phyloP scores from a whole-genome alignment of 2,329 filamentous ascomycete genomes.

The Pseudocercospora crystallina region DNA sequence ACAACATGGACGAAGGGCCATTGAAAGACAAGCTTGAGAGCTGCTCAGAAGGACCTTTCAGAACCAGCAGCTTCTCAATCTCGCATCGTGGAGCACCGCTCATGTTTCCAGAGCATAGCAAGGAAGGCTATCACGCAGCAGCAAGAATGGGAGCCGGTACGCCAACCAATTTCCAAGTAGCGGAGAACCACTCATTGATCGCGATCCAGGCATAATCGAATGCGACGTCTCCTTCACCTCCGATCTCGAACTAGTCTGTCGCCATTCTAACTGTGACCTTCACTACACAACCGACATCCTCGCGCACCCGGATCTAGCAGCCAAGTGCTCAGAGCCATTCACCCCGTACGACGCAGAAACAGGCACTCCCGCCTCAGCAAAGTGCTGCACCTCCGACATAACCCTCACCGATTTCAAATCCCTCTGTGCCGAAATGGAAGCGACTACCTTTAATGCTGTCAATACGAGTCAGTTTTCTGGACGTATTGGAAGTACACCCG shows the following conservation, averaged over 20 bases:
- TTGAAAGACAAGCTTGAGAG: constrained; percentile 61
- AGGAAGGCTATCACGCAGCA: constrained; percentile 60
- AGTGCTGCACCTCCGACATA: constrained; percentile 71
- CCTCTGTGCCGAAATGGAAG: constrained; percentile 71
- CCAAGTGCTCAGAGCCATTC: constrained; percentile 65
- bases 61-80: constrained; percentile 57
- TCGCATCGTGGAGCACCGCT: constrained; percentile 63
- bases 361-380: constrained; percentile 56
- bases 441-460: constrained; percentile 58
- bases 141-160: constrained; percentile 64
- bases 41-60: constrained; percentile 57
- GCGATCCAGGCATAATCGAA: constrained; percentile 56
- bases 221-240: constrained; percentile 68
- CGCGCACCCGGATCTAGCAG: constrained; percentile 58
- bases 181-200: background rate
- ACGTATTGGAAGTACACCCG: constrained; percentile 45
- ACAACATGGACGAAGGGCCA: constrained; percentile 60
- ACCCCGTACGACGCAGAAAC: constrained; percentile 40
- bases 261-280: constrained; percentile 66
- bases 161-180: background rate
- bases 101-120: constrained; percentile 64
- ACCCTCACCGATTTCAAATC: constrained; percentile 66
- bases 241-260: constrained; percentile 66
- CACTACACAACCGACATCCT: constrained; percentile 70
- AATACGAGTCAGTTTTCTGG: constrained; percentile 56